These are phyloP conservation scores for Sporobolomyces phaffii DNA, from an alignment of 768 basidiomycete genomes.

Conservation along the genomic window DNA sequence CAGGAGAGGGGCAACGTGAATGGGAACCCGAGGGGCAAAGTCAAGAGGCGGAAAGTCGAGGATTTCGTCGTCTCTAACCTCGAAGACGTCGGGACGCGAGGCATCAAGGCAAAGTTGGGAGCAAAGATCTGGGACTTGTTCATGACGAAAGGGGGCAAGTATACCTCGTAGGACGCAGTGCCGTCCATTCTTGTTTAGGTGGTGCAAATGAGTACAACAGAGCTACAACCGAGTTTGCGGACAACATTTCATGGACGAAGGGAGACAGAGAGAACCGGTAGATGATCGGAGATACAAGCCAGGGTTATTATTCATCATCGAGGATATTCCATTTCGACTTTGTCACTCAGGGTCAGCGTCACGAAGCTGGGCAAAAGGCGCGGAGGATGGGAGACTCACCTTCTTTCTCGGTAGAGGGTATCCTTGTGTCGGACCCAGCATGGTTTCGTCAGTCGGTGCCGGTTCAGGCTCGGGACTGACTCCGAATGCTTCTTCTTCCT, in stretches of 20 bases:
- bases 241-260: too few species aligned
- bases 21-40: not conserved
- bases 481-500: constrained; percentile 14
- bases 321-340: constrained; percentile 32
- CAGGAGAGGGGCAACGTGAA: not conserved
- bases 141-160: constrained; percentile 6
- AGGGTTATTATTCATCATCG: constrained; percentile 11
- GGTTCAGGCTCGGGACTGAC: not conserved
- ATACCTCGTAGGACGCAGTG: not conserved
- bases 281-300: not conserved
- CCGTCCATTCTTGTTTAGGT: not conserved
- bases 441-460: not conserved
- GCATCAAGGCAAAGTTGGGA: constrained; percentile 30
- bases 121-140: constrained; percentile 26
- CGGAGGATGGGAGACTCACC: constrained; percentile 1
- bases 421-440: constrained; percentile 26
- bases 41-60: constrained; percentile 27
- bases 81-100: constrained; percentile 8
- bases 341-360: not conserved
- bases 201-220: not conserved
- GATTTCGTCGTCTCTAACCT: constrained; percentile 26
- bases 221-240: too few species aligned
- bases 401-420: not conserved
- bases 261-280: too few species aligned
- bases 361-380: too few species aligned